A percentile compares a stretch with the other conserved stretches of the same genome.
Conservation (phyloP, 116 monocot genomes). For the Phalaenopsis hybrid region DNA sequence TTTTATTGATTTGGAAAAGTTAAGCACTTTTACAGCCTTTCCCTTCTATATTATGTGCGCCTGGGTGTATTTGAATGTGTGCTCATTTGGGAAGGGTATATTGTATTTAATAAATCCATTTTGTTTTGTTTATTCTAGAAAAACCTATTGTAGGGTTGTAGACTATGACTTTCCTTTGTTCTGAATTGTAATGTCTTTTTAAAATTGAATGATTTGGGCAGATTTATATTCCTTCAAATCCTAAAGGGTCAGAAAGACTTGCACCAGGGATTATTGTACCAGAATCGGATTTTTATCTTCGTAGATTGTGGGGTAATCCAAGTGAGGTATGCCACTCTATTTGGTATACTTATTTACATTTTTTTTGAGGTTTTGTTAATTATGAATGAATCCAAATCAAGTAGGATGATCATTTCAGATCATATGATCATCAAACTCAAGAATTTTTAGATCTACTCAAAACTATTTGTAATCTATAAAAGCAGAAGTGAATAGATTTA, state of each 20-base stretch:
- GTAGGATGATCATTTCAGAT: background rate
- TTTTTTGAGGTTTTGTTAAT: background rate
- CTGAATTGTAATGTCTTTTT: background rate
- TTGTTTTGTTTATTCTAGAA: background rate
- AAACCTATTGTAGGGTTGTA: background rate
- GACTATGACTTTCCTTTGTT: background rate
- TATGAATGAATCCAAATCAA: background rate
- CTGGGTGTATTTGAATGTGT: background rate
- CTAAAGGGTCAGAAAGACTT: constrained; percentile 34
- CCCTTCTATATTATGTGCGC: background rate
- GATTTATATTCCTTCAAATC: constrained; percentile 44
- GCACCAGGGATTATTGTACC: constrained; percentile 32
- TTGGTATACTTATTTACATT: background rate
- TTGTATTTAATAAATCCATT: background rate
- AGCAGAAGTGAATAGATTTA: background rate
- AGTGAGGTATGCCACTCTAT: constrained; percentile 24
- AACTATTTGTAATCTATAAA: background rate
- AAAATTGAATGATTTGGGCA: constrained; percentile 7
- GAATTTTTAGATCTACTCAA: background rate
- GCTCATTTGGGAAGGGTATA: background rate
- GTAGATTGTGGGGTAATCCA: constrained; percentile 39
- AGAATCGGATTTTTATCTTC: constrained; percentile 38
- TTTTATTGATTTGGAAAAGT: background rate
- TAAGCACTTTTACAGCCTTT: background rate
- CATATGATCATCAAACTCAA: background rate